Evolutionary conservation across 2,329 filamentous ascomycete species (phyloP), one percentile per base, ranked within the genome.

Genomic region (Dactylellina parvicollis): DNA sequence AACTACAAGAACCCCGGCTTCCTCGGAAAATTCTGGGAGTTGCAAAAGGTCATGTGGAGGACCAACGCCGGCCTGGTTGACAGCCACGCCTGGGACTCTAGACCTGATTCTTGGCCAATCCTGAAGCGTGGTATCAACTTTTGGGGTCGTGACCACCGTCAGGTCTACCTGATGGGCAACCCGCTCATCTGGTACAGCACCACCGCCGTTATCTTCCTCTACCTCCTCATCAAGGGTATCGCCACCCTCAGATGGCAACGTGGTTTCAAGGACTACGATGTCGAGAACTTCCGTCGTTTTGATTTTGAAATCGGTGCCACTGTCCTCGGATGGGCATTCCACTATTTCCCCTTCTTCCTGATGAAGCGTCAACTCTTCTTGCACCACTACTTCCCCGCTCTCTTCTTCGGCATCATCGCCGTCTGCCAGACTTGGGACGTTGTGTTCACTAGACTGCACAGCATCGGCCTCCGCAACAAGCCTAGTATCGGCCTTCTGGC

Each of bases 331-430:
- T 99, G 95, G 95, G 92, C 91, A 50, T 90, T 99, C 81, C 95
- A 99, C 82, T 99, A 97, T 84, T 98, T 99, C 85, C 95, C 95
- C 9, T 99, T 99, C 84, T 99, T 89, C 84, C 86, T 99, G 67
- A 98, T 99, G 95, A 89, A 95, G 80, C 92, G 95, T 78, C 95
- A 99, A 82, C 88, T 99, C 34, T 99, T 99, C 86, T 85, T 99
- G 75, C 95, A 99, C 82, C 95, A 99, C 83, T 99, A 99, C 82
- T 95, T 99, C 82, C 95, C 95, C 0, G 95, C 95, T 1, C 87
- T 99, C 12, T 96, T 96, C 83, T 99, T 99, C 80, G 92, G 91
- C 75, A 88, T 99, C 78, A 89, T 98, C 76, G 89, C 91, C 7
- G 86, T 97, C 65, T 95, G 90, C 81, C 94, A 98, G 81, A 86